Conservation (phyloP, 352 stramenopile genomes). For the Pythium biforme region DNA sequence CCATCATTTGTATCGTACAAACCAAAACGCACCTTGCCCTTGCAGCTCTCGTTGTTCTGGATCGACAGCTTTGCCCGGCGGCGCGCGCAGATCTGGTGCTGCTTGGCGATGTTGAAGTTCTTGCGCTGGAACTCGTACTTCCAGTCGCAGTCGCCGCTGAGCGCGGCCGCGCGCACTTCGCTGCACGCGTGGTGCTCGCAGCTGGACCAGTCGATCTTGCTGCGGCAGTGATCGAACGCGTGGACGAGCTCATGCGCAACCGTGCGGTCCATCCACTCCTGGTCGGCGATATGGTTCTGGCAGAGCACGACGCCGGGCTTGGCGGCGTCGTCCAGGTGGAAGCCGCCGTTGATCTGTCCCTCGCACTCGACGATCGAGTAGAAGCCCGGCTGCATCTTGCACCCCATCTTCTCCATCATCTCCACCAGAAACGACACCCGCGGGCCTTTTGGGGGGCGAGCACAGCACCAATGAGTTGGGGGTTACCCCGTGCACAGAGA, state of each 20-base stretch:
- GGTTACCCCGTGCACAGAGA: background rate
- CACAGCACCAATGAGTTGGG: too few relatives aligned
- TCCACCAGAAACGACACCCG: constrained; percentile 80
- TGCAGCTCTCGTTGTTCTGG: constrained; percentile 46
- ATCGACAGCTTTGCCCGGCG: constrained; percentile 80
- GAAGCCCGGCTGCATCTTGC: constrained; percentile 67
- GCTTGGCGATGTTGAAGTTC: constrained; percentile 88
- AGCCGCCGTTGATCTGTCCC: constrained; percentile 84
- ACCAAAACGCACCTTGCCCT: constrained; percentile 52
- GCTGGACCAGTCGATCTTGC: constrained; percentile 92
- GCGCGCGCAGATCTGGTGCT: constrained; percentile 91
- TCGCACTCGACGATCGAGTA: constrained; percentile 84
- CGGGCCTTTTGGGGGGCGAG: too few relatives aligned
- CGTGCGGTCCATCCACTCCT: constrained; percentile 91
- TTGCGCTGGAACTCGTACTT: constrained; percentile 91
- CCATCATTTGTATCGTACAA: too few relatives aligned
- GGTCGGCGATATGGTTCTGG: constrained; percentile 90
- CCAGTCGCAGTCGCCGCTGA: constrained; percentile 90
- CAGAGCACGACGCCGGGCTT: constrained; percentile 83
- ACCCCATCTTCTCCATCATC: constrained; percentile 87
- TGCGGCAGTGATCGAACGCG: constrained; percentile 92
- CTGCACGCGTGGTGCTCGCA: constrained; percentile 92
- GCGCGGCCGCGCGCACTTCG: constrained; percentile 79
- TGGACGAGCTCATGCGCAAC: constrained; percentile 93
- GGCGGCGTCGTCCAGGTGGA: constrained; percentile 74